Conservation (phyloP, 805 yeast species). For the Lachancea nothofagi region DNA sequence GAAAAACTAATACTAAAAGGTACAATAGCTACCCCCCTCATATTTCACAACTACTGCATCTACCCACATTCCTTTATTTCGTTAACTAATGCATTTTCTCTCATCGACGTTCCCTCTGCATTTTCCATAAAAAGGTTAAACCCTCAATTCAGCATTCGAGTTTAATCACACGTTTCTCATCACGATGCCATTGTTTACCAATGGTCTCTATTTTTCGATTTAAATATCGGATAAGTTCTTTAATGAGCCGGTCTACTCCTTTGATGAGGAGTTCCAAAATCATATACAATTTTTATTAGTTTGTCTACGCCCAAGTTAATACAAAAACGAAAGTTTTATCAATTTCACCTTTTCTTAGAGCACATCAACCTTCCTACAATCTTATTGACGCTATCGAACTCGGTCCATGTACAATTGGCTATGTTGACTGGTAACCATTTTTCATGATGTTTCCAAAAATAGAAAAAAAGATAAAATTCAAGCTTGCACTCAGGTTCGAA, state of each 20-base stretch:
- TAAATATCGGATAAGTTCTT: background rate
- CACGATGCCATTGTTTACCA: background rate
- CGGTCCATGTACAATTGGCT: background rate
- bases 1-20: background rate
- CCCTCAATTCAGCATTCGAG: conserved; percentile 3
- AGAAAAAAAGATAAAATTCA: conserved; percentile 1
- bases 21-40: background rate
- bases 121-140: background rate
- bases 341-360: too few species aligned
- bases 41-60: conserved; percentile 2
- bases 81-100: conserved; percentile 9
- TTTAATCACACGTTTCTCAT: background rate
- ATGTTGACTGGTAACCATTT: background rate
- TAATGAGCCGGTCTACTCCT: too few species aligned
- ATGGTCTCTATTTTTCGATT: background rate
- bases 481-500: conserved; percentile 94
- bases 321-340: too few species aligned
- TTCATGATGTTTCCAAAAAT: background rate
- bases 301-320: too few species aligned
- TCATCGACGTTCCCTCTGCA: conserved; percentile 11
- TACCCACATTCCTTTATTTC: conserved; percentile 6
- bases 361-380: too few species aligned
- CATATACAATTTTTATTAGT: too few species aligned
- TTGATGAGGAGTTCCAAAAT: too few species aligned
- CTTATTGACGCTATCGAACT: background rate